Evolutionary conservation across 768 basidiomycete genomes (phyloP).

Genomic region (Naganishia friedmannii): DNA sequence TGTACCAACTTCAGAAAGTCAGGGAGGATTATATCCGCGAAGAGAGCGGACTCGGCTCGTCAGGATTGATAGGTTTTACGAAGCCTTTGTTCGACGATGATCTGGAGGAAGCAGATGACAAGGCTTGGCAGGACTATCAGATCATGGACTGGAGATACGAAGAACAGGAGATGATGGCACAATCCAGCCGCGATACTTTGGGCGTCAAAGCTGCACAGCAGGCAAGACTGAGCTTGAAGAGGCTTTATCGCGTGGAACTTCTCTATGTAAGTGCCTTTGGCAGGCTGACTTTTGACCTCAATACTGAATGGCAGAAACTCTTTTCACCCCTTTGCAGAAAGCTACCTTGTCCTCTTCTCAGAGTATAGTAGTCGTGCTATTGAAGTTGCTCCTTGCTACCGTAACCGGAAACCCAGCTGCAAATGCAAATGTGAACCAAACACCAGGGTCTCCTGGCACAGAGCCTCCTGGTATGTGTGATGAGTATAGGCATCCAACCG

Average conservation of each 20-base stretch:
- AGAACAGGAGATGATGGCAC: slow-evolving; percentile 51
- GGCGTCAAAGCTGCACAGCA: slow-evolving; percentile 40
- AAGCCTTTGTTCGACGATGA: slow-evolving; percentile 33
- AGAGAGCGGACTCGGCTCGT: slow-evolving; percentile 77
- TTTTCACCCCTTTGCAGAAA: slow-evolving; percentile 67
- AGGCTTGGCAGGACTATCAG: slow-evolving; percentile 29
- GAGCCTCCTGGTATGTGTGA: slow-evolving; percentile 43
- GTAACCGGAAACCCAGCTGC: slow-evolving; percentile 69
- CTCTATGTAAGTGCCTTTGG: slow-evolving; percentile 71
- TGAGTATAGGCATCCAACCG: background rate
- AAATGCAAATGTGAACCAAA: slow-evolving; percentile 23
- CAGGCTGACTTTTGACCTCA: background rate
- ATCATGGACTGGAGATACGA: slow-evolving; percentile 31
- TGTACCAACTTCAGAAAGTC: slow-evolving; percentile 92
- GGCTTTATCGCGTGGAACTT: slow-evolving; percentile 82
- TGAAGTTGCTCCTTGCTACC: slow-evolving; percentile 88
- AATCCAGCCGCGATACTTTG: slow-evolving; percentile 6
- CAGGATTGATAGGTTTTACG: slow-evolving; percentile 48
- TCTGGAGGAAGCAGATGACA: slow-evolving; percentile 34
- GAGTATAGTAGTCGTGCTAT: slow-evolving; percentile 84
- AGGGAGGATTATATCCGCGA: slow-evolving; percentile 91
- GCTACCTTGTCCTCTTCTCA: slow-evolving; percentile 77
- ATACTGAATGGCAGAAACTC: background rate
- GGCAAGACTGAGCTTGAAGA: slow-evolving; percentile 61
- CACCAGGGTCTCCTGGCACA: slow-evolving; percentile 39